Percentiles rank a stretch among this genome's conserved stretches.
Evolutionary conservation across 2,329 filamentous ascomycete species (phyloP).

Genomic region (Fusarium lateritium): DNA sequence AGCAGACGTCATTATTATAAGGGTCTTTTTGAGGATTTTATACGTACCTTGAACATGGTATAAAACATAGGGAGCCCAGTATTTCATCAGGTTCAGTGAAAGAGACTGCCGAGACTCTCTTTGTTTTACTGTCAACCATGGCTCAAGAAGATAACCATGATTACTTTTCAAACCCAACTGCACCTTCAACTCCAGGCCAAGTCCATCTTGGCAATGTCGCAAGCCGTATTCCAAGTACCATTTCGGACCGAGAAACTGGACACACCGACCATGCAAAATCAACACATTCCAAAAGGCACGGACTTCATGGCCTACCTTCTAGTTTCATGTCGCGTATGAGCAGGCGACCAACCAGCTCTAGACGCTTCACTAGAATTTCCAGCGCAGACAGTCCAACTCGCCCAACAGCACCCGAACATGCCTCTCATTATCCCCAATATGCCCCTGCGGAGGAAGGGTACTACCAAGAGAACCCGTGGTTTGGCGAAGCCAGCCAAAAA

Average conservation of each 20-base stretch:
- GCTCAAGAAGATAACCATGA: conserved; percentile 16
- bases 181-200: conserved; percentile 26
- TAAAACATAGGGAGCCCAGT: background rate
- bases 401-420: conserved; percentile 1
- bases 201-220: conserved; percentile 26
- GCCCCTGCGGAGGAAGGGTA: conserved; percentile 39
- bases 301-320: conserved; percentile 2
- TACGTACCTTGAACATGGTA: background rate
- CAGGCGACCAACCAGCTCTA: conserved; percentile 1
- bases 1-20: conserved; percentile 24
- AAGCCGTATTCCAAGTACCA: conserved; percentile 28
- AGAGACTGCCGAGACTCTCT: background rate
- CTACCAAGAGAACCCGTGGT: conserved; percentile 41
- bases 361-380: background rate
- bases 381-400: background rate
- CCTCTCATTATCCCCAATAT: conserved; percentile 8
- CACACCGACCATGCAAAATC: background rate
- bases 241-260: conserved; percentile 15
- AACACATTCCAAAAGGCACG: conserved; percentile 1
- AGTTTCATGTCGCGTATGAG: conserved; percentile 23
- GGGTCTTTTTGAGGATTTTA: background rate
- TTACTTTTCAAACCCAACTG: conserved; percentile 24
- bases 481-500: conserved; percentile 30
- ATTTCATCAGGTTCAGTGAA: background rate
- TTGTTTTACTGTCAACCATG: background rate